Evolutionary conservation across 306 rosid genomes (phyloP), one percentile per base, ranked within the genome.

Genomic region (Cicer chorassanicum): DNA sequence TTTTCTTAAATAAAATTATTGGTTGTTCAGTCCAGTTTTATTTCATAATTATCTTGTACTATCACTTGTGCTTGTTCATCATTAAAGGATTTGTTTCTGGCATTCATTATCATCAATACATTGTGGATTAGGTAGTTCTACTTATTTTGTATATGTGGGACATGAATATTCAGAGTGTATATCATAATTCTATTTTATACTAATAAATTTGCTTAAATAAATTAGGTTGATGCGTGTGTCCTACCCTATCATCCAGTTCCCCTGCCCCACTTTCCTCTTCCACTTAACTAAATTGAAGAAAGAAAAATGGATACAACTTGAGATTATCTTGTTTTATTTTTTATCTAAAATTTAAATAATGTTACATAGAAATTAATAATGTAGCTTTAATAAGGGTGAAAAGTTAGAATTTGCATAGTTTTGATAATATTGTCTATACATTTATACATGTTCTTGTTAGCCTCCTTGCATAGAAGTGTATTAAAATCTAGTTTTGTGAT

Each of bases 51-150:
- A 80, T 51, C 46, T 12, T 80, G 49, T 45, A 60, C 10, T 44
- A 70, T 56, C 36, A 53, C 78, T 48, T 34, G 61, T 75, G 64
- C 56, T 76, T 41, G 24, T 66, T 84, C 67, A 67, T 80, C 54
- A 61, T 60, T 51, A 39, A 57, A 45, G 65, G 54, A 67, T 80
- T 72, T 80, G 56, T 39, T 62, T 18, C 50, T 38, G 70, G 59
- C 78, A 53, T 76, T 60, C 44, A 39, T 39, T 80, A 77, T 55
- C 66, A 80, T 72, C 50, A 70, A 63, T 24, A 24, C 6, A 29
- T 36, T 38, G 77, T 53, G 57, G 60, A 44, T 72, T 76, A 48
- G 34, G 21, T 65, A 38, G 74, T 71, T 72, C 66, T 59, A 29
- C 57, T 64, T 38, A 44, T 57, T 76, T 24, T 74, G 69, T 60